Conservation (phyloP, 176 grass and related monocot genomes). For the Chrysopogon serrulatus region DNA sequence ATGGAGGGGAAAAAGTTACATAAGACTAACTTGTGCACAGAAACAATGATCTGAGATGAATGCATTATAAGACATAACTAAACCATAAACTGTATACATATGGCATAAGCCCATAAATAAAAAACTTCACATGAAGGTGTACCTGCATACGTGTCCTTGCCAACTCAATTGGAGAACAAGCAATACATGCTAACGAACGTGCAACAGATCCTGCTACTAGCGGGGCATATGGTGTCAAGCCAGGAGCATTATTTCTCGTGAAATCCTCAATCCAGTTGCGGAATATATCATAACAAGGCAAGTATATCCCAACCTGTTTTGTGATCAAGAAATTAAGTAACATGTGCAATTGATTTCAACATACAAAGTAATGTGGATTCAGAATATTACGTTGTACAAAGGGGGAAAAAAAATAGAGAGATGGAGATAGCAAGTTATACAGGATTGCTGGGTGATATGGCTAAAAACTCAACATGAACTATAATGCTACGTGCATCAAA, state of each 20-base stretch:
- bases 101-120: neutral
- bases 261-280: conserved; percentile 79
- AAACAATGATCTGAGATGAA: neutral
- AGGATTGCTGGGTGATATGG: neutral
- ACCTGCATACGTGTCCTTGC: conserved; percentile 97
- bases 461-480: neutral
- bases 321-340: conserved; percentile 21
- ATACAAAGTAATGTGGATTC: neutral
- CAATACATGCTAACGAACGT: conserved; percentile 83
- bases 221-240: conserved; percentile 73
- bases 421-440: neutral
- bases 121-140: neutral
- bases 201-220: conserved; percentile 82
- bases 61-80: neutral
- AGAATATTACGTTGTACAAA: neutral
- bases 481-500: neutral
- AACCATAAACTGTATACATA: neutral
- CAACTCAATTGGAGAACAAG: conserved; percentile 93
- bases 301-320: conserved; percentile 95
- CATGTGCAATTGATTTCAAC: neutral
- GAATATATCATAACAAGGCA: conserved; percentile 98
- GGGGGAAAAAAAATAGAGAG: neutral
- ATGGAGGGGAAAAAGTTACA: neutral
- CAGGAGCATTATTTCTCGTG: conserved; percentile 63
- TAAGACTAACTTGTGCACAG: neutral